Base-by-base conservation (phyloP, 2,329 filamentous ascomycete species). In the Trichoderma citrinoviride region DNA sequence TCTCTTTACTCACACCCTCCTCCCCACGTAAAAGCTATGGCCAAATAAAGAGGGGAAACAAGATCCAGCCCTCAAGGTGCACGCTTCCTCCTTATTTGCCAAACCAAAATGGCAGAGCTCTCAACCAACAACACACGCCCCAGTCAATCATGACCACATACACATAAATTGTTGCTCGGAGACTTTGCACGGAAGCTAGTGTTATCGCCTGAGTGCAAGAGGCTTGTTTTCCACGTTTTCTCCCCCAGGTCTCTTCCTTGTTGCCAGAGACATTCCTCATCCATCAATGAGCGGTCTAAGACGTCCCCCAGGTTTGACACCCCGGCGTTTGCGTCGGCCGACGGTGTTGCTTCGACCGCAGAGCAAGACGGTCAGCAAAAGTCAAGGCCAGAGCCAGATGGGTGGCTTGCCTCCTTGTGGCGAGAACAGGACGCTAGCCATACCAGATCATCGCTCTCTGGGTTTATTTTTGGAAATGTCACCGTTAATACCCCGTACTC, bases 271-370 rank as follows among this genome's bases (percentile, higher is more conserved):
- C 58, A 40, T 27, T 61, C 47, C 23, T 44, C 41, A n/a, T 47
- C 47, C 41, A n/a, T 47, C 47, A 62, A 62, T 62, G 49, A 14
- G 58, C 58, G 58, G 49, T 62, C 58, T 46, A 62, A 62, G 8
- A 14, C 21, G 47, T 43, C 25, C 47, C n/a, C 15, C 8, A 40
- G 23, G 46, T 14, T 41, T 52, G 21, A 12, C 14, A 23, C 46
- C 44, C 43, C 58, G 58, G 58, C 58, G 49, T 62, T 62, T 23
- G 46, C 12, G 27, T 54, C 58, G 47, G 58, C 58, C 58, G 58
- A 40, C 41, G 29, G n/a, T 17, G 29, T 29, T 23, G 23, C 19
- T 12, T 41, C 1, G 33, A 41, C 33, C 33, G 52, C 19, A 37
- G 19, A 10, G 21, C 19, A 23, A 25, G 12, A 41, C 49, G 23